Conservation (phyloP, 2,329 filamentous ascomycete species). For the Lasiodiplodia hormozganensis region DNA sequence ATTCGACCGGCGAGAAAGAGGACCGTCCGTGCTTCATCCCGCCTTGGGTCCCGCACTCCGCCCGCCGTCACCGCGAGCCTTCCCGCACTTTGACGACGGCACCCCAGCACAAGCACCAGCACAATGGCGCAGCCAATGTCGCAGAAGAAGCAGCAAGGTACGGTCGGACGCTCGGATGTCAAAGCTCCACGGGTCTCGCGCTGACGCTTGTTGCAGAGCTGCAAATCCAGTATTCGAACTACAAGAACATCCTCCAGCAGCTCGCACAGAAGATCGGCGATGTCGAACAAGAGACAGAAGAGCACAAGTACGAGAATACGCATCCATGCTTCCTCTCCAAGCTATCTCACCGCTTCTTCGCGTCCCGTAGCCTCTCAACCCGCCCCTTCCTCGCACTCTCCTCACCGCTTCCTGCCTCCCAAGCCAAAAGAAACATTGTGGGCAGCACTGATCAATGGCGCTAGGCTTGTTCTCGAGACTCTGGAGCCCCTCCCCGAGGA, state of each 20-base stretch:
- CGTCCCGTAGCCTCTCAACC: constrained; percentile 13
- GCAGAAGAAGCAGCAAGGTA: constrained; percentile 77
- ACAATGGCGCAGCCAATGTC: constrained; percentile 42
- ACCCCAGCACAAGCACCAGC: constrained; percentile 41
- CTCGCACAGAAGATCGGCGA: constrained; percentile 96
- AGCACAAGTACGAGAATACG: constrained; percentile 81
- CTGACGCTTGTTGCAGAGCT: constrained; percentile 64
- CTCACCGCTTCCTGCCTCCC: constrained; percentile 35
- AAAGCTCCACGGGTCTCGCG: constrained; percentile 13
- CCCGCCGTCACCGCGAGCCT: constrained; percentile 19
- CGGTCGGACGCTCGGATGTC: constrained; percentile 7
- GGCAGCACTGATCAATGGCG: constrained; percentile 1
- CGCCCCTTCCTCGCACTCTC: constrained; percentile 19
- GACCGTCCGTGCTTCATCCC: constrained; percentile 21
- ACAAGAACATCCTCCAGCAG: constrained; percentile 80
- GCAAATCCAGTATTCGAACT: constrained; percentile 79
- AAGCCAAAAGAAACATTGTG: not conserved
- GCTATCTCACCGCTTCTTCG: constrained; percentile 34
- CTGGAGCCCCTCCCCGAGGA: constrained; percentile 80
- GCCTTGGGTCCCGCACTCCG: constrained; percentile 15
- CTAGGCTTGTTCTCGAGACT: constrained; percentile 91
- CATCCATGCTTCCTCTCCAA: constrained; percentile 31
- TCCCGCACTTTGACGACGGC: constrained; percentile 13
- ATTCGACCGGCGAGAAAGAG: constrained; percentile 11
- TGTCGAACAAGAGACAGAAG: constrained; percentile 95